phyloP scores from a whole-genome alignment of 2,329 filamentous ascomycete species.

The Chaetomiaceae sp. region DNA sequence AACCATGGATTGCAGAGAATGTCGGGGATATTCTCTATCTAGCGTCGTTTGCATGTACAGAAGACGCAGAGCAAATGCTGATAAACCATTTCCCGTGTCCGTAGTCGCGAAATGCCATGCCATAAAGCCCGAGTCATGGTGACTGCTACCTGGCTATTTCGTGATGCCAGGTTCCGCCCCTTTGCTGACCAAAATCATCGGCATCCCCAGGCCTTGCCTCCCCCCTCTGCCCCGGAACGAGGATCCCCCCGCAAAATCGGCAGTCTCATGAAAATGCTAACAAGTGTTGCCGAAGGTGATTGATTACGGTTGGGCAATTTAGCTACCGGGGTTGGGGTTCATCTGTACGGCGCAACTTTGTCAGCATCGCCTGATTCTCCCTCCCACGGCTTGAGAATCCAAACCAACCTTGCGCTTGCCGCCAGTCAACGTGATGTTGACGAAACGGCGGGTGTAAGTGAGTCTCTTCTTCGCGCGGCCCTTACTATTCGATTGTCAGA shows the following conservation, averaged over 20 bases:
- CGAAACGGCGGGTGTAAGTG: constrained; percentile 95
- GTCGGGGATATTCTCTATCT: constrained; percentile 18
- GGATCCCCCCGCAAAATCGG: constrained; percentile 10
- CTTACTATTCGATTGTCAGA: constrained; percentile 48
- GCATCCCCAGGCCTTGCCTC: constrained; percentile 15
- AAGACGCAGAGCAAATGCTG: constrained; percentile 19
- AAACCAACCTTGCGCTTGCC: constrained; percentile 91
- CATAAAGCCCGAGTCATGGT: constrained; percentile 18
- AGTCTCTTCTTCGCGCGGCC: constrained; percentile 96
- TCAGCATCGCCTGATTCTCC: constrained; percentile 6
- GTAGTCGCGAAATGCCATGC: constrained; percentile 19
- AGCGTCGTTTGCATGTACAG: constrained; percentile 19
- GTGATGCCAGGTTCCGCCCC: constrained; percentile 7
- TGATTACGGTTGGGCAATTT: constrained; percentile 17
- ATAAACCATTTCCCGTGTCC: constrained; percentile 21
- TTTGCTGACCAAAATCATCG: constrained; percentile 5
- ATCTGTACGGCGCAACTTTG: constrained; percentile 19
- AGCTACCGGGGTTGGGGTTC: constrained; percentile 30
- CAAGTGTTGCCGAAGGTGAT: constrained; percentile 7
- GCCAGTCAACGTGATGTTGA: constrained; percentile 93
- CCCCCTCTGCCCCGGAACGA: constrained; percentile 10
- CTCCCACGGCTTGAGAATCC: neutral
- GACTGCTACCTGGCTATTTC: constrained; percentile 10
- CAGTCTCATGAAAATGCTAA: constrained; percentile 9
- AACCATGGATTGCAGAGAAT: constrained; percentile 12